Conservation (phyloP, 305 asterid species). For the Fraxinus latifolia region DNA sequence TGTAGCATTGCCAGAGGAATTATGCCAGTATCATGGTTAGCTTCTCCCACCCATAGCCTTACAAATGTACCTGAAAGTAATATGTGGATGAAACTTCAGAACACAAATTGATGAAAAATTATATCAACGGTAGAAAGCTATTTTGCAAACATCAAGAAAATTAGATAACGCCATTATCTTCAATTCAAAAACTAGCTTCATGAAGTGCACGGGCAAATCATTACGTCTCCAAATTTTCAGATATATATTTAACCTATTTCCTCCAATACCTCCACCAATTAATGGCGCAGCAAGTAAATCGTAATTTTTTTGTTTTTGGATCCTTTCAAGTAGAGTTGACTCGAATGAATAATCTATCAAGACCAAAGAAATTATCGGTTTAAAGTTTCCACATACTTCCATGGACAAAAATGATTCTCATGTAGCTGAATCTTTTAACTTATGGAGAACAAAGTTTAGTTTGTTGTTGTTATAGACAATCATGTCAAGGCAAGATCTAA, state of each 20-base stretch:
- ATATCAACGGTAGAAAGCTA: neutral
- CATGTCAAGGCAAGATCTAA: conserved; percentile 13
- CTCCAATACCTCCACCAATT: neutral
- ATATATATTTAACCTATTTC: neutral
- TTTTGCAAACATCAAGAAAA: neutral
- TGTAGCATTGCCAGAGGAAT: conserved; percentile 76
- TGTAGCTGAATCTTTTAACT: neutral
- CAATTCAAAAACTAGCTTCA: neutral
- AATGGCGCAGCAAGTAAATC: neutral
- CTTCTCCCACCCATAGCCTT: conserved; percentile 77
- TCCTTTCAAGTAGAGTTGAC: neutral
- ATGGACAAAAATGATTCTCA: neutral
- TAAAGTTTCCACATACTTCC: neutral
- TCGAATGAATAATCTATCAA: neutral
- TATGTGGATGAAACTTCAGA: conserved; percentile 17
- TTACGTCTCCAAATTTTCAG: neutral
- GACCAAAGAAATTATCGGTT: neutral
- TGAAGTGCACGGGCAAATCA: neutral
- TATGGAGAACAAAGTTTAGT: neutral
- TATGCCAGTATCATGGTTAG: conserved; percentile 35
- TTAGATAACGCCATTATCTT: neutral
- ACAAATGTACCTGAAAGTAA: conserved; percentile 58
- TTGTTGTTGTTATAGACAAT: neutral
- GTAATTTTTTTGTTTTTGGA: neutral
- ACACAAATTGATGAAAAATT: neutral